Base-by-base conservation (phyloP, 1,284 basidiomycete genomes). In the Puccinia polysora region DNA sequence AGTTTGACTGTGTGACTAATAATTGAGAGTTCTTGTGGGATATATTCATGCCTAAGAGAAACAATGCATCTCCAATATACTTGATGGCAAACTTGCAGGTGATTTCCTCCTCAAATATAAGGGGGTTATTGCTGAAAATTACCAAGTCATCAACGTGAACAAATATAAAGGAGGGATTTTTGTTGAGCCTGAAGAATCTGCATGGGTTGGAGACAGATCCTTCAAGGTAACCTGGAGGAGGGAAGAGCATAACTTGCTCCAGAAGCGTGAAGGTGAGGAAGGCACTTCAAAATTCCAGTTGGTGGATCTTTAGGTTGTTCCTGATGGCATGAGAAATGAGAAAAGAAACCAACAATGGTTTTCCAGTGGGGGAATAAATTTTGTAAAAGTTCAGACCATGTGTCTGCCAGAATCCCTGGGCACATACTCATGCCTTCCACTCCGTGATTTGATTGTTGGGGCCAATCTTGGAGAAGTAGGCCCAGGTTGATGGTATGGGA, bases 331-430 rank as follows among this genome's bases (percentile, higher is more conserved):
- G 12, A 18, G 60, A 64, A 1, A 64, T n/a, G 8, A 49, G 60
- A 3, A 50, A 7, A 7, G 43, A 14, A 1, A 64, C 25, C 3
- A 45, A 64, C 12, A 30, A 15, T n/a, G 47, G 25, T 64, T 34
- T 47, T 1, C 60, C 45, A 23, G 60, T 64, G 0, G 45, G 60
- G 1, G 60, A 30, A 28, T 49, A 64, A 5, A 15, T 49, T 4
- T 10, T 5, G 10, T 47, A 15, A 15, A 49, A 64, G 25, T 64
- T 32, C 1, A 49, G 23, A 1, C 60, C 60, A 20, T 64, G 28
- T 2, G 18, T 64, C n/a, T 64, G 43, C 1, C 47, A 28, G 18
- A 64, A 64, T 12, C 60, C 60, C 18, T 64, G 60, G n/a, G 60
- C 47, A 23, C 60, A 64, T 14, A 64, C 32, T 8, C 45, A 15